Conservation (phyloP, 2,329 filamentous ascomycete genomes). For the Corynespora cassiicola region DNA sequence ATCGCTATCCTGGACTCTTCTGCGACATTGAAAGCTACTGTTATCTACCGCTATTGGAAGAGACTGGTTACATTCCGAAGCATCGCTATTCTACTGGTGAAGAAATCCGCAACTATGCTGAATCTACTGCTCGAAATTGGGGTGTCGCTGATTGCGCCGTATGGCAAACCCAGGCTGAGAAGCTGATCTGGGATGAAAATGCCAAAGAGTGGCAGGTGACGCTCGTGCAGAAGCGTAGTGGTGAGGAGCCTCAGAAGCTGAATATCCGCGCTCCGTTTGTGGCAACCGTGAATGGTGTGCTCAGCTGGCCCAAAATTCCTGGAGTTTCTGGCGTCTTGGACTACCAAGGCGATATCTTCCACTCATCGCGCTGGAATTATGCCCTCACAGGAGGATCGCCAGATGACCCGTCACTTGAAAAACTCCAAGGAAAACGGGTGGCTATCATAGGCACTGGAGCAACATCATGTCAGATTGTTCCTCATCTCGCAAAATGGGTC, state of each 20-base stretch:
- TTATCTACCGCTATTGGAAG: constrained; percentile 68
- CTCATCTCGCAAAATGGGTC: constrained; percentile 52
- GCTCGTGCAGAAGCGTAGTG: constrained; percentile 12
- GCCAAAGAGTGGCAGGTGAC: constrained; percentile 19
- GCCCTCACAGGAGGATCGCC: constrained; percentile 29
- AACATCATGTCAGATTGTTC: constrained; percentile 43
- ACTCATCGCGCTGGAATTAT: constrained; percentile 35
- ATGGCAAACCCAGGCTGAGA: constrained; percentile 25
- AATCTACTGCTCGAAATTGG: constrained; percentile 46
- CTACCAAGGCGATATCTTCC: constrained; percentile 26
- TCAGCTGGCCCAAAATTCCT: constrained; percentile 53
- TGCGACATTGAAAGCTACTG: constrained; percentile 67
- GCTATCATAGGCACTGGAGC: constrained; percentile 44
- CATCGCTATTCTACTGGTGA: constrained; percentile 52
- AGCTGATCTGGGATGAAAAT: constrained; percentile 23
- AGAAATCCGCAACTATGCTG: constrained; percentile 54
- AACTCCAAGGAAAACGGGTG: constrained; percentile 44
- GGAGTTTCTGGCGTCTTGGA: constrained; percentile 11
- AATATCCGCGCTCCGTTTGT: constrained; percentile 14
- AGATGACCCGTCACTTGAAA: constrained; percentile 28
- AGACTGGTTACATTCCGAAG: constrained; percentile 63
- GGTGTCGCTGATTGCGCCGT: constrained; percentile 46
- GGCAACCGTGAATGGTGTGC: constrained; percentile 12
- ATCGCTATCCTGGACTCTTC: constrained; percentile 54
- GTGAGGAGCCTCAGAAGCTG: constrained; percentile 9